A percentile compares a stretch with the other conserved stretches of the same genome.
phyloP scores from a whole-genome alignment of 495 filamentous ascomycete species.

The Xylaria venustula region DNA sequence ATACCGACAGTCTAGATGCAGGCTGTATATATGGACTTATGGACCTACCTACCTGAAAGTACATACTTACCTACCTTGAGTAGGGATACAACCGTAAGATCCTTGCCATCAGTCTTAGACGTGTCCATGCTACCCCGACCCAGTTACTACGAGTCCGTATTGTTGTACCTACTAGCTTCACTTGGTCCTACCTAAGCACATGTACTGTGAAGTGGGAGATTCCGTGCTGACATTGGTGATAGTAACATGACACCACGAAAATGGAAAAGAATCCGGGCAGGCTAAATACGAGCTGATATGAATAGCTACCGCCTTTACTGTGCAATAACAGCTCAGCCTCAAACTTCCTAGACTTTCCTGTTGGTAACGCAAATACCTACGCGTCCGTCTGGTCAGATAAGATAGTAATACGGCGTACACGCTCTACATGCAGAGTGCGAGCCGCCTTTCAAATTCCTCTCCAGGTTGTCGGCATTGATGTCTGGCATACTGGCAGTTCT shows the following conservation, averaged over 20 bases:
- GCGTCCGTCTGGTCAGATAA: not conserved
- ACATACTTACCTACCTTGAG: too few relatives aligned
- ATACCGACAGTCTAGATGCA: too few relatives aligned
- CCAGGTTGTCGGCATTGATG: not conserved
- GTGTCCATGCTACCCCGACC: too few relatives aligned
- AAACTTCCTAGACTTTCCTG: not conserved
- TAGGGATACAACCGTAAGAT: too few relatives aligned
- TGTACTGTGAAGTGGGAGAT: too few relatives aligned
- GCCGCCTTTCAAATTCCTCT: not conserved
- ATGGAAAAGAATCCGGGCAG: not conserved
- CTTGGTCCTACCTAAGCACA: not conserved
- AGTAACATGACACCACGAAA: slow-evolving; percentile 4
- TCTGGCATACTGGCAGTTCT: not conserved
- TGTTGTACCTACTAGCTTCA: not conserved
- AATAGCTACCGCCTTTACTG: not conserved
- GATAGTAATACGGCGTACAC: not conserved
- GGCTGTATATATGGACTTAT: too few relatives aligned
- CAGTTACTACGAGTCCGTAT: not conserved
- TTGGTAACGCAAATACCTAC: not conserved
- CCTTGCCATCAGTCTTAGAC: too few relatives aligned
- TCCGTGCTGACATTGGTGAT: not conserved
- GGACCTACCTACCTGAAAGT: too few relatives aligned
- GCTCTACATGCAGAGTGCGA: not conserved
- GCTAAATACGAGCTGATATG: not conserved
- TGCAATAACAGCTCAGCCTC: not conserved